Evolutionary conservation across 2,329 filamentous ascomycete species (phyloP).

Genomic region (Trichoderma endophyticum): DNA sequence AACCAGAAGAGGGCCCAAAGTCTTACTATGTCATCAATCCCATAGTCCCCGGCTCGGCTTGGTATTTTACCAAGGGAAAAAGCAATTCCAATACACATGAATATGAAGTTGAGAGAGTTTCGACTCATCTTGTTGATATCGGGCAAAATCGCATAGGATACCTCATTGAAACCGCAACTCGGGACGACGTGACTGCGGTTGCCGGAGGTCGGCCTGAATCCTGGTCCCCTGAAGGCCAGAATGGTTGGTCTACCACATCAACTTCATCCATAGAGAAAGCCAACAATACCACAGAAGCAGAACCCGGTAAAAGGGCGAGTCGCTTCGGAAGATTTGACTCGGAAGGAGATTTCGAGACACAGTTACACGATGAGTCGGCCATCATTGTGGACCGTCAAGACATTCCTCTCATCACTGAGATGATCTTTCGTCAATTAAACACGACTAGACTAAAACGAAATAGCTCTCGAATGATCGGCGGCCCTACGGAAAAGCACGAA

Average conservation of each 20-base stretch:
- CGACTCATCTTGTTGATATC: slow-evolving; percentile 12
- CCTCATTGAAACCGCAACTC: slow-evolving; percentile 12
- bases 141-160: slow-evolving; percentile 14
- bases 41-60: slow-evolving; percentile 5
- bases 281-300: not conserved
- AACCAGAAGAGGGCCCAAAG: not conserved
- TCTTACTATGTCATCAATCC: slow-evolving; percentile 21
- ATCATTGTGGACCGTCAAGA: not conserved
- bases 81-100: not conserved
- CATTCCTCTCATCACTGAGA: slow-evolving; percentile 1
- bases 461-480: not conserved
- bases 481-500: not conserved
- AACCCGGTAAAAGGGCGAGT: not conserved
- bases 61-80: slow-evolving; percentile 17
- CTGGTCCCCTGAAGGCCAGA: not conserved
- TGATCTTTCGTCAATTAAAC: not conserved
- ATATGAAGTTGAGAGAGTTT: slow-evolving; percentile 19
- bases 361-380: not conserved
- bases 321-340: not conserved
- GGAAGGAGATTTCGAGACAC: not conserved
- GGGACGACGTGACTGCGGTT: slow-evolving; percentile 3
- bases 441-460: not conserved
- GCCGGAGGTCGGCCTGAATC: not conserved
- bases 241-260: not conserved
- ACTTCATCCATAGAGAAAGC: not conserved